These are phyloP conservation scores for Backusella westeae DNA, from an alignment of 192 early-diverging fungal species.

Conservation along the genomic window DNA sequence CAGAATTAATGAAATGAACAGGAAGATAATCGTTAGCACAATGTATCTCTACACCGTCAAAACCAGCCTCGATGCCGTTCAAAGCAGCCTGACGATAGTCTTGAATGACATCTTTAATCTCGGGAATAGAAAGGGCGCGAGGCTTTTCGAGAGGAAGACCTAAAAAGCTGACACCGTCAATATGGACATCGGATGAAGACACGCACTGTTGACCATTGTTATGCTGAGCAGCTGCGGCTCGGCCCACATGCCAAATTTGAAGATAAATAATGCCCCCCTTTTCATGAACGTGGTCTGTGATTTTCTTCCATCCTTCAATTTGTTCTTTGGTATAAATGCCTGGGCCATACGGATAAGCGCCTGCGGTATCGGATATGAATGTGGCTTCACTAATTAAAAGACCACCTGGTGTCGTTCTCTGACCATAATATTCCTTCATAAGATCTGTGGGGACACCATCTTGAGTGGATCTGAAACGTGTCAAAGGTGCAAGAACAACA, in stretches of 20 bases:
- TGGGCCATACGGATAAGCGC: conserved; percentile 24
- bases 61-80: conserved; percentile 75
- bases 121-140: conserved; percentile 8
- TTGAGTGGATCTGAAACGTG: conserved; percentile 8
- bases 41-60: conserved; percentile 89
- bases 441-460: conserved; percentile 9
- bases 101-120: conserved; percentile 6
- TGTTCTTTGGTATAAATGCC: conserved; percentile 43
- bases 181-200: conserved; percentile 22
- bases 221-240: not conserved
- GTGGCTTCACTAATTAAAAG: conserved; percentile 28
- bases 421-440: conserved; percentile 20
- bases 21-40: conserved; percentile 89
- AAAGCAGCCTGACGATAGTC: conserved; percentile 48
- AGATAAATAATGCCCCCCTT: conserved; percentile 53
- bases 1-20: conserved; percentile 75
- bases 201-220: not conserved
- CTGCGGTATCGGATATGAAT: conserved; percentile 9
- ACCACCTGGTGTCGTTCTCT: conserved; percentile 22
- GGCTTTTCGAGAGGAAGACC: conserved; percentile 19
- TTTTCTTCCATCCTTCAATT: conserved; percentile 45
- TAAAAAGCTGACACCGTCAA: not conserved
- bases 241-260: conserved; percentile 51
- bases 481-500: conserved; percentile 26
- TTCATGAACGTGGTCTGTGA: conserved; percentile 53